Conservation (phyloP, 805 yeast genomes). For the Wickerhamiella alocasiicola region DNA sequence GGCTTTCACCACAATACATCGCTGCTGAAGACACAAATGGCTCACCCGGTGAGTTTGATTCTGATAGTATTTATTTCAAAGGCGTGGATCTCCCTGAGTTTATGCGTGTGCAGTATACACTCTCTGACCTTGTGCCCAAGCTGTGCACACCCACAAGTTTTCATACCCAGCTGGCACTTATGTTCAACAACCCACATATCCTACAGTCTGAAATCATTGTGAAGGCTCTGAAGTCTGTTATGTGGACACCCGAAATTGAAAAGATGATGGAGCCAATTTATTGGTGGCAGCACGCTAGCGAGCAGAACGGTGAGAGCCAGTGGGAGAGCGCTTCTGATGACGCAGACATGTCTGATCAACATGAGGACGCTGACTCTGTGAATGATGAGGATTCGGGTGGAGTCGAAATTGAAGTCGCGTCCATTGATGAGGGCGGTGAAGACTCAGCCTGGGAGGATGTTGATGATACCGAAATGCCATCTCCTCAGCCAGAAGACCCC, state of each 20-base stretch:
- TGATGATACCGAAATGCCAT: background rate
- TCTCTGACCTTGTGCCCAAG: background rate
- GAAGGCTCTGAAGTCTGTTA: background rate
- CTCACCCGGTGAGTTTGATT: background rate
- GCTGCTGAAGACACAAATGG: background rate
- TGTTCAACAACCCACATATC: background rate
- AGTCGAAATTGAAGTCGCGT: background rate
- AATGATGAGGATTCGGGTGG: too few species aligned
- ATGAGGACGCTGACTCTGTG: background rate
- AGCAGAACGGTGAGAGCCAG: background rate
- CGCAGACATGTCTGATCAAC: background rate
- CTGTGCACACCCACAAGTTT: background rate
- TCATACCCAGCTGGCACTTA: background rate
- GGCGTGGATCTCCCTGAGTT: constrained; percentile 5
- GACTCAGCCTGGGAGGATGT: background rate
- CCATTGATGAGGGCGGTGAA: background rate
- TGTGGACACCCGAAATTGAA: background rate
- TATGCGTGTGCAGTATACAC: background rate
- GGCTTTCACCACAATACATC: constrained; percentile 7
- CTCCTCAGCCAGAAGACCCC: background rate
- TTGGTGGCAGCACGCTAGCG: background rate
- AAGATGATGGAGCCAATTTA: background rate
- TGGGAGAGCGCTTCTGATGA: background rate
- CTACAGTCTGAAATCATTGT: background rate
- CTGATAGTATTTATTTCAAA: constrained; percentile 2